phyloP scores from a whole-genome alignment of 2,329 filamentous ascomycete genomes.

The Mycogone perniciosa region DNA sequence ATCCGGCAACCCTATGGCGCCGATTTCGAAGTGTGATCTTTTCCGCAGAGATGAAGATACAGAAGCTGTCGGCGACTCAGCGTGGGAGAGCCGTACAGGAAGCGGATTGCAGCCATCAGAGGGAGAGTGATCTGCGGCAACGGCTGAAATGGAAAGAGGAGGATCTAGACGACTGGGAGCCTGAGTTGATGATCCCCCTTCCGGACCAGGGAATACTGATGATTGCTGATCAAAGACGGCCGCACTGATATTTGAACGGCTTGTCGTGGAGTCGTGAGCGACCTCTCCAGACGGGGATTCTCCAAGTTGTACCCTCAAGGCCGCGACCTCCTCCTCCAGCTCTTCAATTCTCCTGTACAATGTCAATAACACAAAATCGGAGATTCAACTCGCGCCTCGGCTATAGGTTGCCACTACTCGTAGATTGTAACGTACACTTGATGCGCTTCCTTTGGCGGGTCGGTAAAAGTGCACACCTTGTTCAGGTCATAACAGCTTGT shows the following conservation, averaged over 20 bases:
- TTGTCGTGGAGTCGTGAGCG: not conserved
- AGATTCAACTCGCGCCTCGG: not conserved
- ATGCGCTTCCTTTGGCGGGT: constrained; percentile 19
- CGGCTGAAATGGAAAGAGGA: not conserved
- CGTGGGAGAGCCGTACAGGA: not conserved
- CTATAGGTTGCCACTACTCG: too few species aligned
- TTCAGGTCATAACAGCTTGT: constrained; percentile 18
- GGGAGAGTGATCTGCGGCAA: not conserved
- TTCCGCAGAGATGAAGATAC: not conserved
- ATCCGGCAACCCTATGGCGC: constrained; percentile 14
- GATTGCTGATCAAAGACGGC: too few species aligned
- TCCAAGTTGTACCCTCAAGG: constrained; percentile 12
- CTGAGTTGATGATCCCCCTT: too few species aligned
- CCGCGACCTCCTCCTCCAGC: constrained; percentile 13
- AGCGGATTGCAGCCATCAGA: not conserved
- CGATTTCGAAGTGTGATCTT: constrained; percentile 16
- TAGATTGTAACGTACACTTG: constrained; percentile 13
- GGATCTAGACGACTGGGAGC: not conserved
- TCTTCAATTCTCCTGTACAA: constrained; percentile 16
- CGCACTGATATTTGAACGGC: too few species aligned
- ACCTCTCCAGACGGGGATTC: not conserved
- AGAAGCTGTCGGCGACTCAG: not conserved
- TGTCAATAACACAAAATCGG: not conserved
- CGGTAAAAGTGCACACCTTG: constrained; percentile 19
- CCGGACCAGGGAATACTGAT: too few species aligned